Conservation (phyloP, 768 basidiomycete genomes). For the Lyophyllum decastes region DNA sequence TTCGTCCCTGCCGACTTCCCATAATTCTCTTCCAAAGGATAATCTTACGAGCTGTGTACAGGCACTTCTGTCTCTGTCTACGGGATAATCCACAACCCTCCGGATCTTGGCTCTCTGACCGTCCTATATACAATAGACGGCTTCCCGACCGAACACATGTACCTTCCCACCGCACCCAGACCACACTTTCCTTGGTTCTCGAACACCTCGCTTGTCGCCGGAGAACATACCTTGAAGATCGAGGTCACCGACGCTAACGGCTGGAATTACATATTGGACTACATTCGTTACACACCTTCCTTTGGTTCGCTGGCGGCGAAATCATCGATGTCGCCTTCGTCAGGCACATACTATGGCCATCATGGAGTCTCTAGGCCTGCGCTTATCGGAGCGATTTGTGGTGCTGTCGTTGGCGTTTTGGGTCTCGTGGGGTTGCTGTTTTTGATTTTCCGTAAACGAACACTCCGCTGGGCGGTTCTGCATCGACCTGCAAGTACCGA, state of each 20-base stretch:
- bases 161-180: background rate
- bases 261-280: background rate
- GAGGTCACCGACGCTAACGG: background rate
- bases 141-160: background rate
- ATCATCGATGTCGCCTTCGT: background rate
- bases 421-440: background rate
- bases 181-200: background rate
- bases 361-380: background rate
- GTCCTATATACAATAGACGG: background rate
- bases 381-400: background rate
- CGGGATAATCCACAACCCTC: background rate
- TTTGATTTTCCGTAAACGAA: background rate
- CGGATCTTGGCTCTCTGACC: background rate
- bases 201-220: background rate
- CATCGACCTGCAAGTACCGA: background rate
- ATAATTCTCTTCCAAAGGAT: too few species aligned
- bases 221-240: background rate
- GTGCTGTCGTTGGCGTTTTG: background rate
- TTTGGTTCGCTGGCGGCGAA: background rate
- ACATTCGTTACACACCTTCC: slow-evolving; percentile 1
- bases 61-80: slow-evolving; percentile 6
- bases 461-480: background rate
- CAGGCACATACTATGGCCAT: background rate
- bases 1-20: background rate
- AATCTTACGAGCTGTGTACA: background rate